Conservation (phyloP, 2,329 filamentous ascomycete genomes). For the Diaporthe ilicicola region DNA sequence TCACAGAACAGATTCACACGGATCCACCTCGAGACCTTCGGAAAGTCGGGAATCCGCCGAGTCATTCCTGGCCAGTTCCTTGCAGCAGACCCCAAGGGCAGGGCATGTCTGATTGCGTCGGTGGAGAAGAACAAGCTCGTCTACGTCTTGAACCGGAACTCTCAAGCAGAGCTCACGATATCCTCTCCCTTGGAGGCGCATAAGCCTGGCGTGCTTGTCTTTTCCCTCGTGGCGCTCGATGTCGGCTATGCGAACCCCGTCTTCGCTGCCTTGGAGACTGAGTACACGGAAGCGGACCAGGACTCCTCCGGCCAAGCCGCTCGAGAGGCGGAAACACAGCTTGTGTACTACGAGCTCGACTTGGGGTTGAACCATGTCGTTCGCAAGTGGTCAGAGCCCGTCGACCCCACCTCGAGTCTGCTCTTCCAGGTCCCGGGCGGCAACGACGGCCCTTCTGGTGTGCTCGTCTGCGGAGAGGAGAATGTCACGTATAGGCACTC, state of each 20-base stretch:
- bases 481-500: constrained; percentile 97
- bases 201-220: constrained; percentile 89
- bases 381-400: constrained; percentile 92
- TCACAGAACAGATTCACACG: constrained; percentile 87
- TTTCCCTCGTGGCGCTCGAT: constrained; percentile 87
- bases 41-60: constrained; percentile 92
- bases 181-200: constrained; percentile 97
- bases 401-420: constrained; percentile 87
- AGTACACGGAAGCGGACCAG: constrained; percentile 91
- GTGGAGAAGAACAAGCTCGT: constrained; percentile 99
- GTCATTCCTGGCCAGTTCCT: constrained; percentile 97
- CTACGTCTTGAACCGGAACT: constrained; percentile 95
- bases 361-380: constrained; percentile 97
- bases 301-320: constrained; percentile 87
- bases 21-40: constrained; percentile 95
- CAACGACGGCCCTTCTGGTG: constrained; percentile 91
- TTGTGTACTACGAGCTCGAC: constrained; percentile 98
- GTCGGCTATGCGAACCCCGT: constrained; percentile 97
- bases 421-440: constrained; percentile 97
- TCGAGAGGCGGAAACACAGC: constrained; percentile 83
- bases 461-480: constrained; percentile 93
- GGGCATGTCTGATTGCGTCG: constrained; percentile 92
- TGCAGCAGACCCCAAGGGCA: constrained; percentile 92
- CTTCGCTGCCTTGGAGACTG: constrained; percentile 92
- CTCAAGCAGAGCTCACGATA: constrained; percentile 93